A percentile compares a stretch with the other conserved stretches of the same genome.
These are phyloP conservation scores for Metschnikowia baotianmanensis DNA, from an alignment of 805 yeast species.

Conservation along the genomic window DNA sequence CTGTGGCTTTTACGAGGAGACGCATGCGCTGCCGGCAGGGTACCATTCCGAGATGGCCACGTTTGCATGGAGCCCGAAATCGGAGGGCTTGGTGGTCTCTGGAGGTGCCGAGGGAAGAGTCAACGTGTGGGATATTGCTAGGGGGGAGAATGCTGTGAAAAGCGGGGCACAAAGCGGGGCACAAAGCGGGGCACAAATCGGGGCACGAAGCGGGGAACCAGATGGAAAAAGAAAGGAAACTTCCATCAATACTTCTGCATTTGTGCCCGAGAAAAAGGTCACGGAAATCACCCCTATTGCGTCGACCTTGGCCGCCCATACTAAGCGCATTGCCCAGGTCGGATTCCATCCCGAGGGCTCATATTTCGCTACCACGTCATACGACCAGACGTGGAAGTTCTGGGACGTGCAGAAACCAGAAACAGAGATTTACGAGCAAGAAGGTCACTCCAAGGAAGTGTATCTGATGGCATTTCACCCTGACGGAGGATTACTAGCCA, in stretches of 20 bases:
- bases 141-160: no score
- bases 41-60: conserved; percentile 64
- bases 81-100: conserved; percentile 22
- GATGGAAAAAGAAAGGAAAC: background rate
- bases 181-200: background rate
- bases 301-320: conserved; percentile 31
- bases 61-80: conserved; percentile 56
- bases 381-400: conserved; percentile 82
- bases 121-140: conserved; percentile 27
- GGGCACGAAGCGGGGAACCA: background rate
- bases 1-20: conserved; percentile 12
- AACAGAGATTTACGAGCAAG: conserved; percentile 59
- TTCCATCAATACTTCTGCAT: no score
- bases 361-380: conserved; percentile 67
- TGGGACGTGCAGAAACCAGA: conserved; percentile 64
- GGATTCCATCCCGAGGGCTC: conserved; percentile 64
- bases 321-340: conserved; percentile 55
- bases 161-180: background rate
- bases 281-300: conserved; percentile 16
- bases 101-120: conserved; percentile 42
- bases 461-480: conserved; percentile 60
- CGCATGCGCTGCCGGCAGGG: conserved; percentile 30
- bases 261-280: conserved; percentile 3
- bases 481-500: conserved; percentile 74
- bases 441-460: conserved; percentile 81